These are phyloP conservation scores for Crithidia thermophila DNA, from an alignment of 208 protist species.

Conservation along the genomic window DNA sequence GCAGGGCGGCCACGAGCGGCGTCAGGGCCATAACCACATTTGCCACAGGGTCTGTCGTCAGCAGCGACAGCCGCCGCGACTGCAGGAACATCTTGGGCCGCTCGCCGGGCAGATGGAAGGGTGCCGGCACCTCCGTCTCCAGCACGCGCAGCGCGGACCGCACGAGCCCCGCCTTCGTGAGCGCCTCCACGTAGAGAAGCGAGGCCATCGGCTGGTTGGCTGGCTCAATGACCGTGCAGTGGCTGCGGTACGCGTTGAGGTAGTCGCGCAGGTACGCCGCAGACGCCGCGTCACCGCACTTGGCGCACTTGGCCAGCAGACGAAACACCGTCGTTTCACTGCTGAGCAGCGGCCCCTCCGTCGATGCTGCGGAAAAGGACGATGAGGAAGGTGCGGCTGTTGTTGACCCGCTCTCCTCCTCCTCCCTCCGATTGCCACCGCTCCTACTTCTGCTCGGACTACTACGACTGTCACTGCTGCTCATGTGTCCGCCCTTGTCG, in stretches of 20 bases:
- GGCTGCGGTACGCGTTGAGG: conserved; percentile 23
- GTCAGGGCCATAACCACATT: conserved; percentile 41
- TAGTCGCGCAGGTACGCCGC: conserved; percentile 52
- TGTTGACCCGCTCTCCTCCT: neutral
- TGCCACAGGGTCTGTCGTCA: conserved; percentile 60
- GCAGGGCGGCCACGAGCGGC: conserved; percentile 19
- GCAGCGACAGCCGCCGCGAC: conserved; percentile 46
- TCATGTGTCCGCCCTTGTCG: too few relatives aligned
- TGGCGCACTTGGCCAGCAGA: conserved; percentile 81
- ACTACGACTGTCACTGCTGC: too few relatives aligned
- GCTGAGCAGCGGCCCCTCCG: conserved; percentile 47
- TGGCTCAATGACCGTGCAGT: conserved; percentile 35
- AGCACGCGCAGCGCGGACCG: conserved; percentile 55
- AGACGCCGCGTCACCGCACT: conserved; percentile 51
- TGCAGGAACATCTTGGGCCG: conserved; percentile 62
- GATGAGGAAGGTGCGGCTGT: neutral
- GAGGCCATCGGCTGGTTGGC: conserved; percentile 40
- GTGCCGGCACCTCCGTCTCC: conserved; percentile 49
- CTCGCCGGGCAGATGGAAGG: conserved; percentile 37
- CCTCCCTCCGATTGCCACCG: too few relatives aligned
- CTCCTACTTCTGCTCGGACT: too few relatives aligned
- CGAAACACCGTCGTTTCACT: conserved; percentile 75
- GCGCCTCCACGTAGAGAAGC: conserved; percentile 60
- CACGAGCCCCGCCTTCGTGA: conserved; percentile 38
- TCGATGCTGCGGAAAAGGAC: neutral